These are phyloP conservation scores for Grammothele lineata DNA, from an alignment of 768 basidiomycete species.

Conservation along the genomic window DNA sequence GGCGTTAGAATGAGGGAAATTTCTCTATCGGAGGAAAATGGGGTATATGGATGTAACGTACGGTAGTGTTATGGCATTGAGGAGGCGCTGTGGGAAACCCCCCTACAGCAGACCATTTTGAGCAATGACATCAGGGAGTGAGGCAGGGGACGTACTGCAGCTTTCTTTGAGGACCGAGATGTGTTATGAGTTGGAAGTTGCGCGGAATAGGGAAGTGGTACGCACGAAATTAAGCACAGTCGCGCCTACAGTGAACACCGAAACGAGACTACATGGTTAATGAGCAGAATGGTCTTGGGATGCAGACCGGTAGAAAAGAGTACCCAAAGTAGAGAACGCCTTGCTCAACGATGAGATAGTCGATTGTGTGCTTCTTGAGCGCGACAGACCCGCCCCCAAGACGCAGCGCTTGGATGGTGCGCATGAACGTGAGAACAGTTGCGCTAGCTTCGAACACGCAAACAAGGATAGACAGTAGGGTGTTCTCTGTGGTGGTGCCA, in stretches of 20 bases:
- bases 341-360: constrained; percentile 12
- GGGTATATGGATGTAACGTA: background rate
- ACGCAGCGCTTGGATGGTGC: constrained; percentile 15
- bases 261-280: constrained; percentile 4
- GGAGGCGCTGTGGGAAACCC: constrained; percentile 12
- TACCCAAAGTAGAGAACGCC: constrained; percentile 1
- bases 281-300: background rate
- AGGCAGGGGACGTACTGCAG: no score
- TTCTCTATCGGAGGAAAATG: no score
- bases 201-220: no score
- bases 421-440: constrained; percentile 14
- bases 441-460: constrained; percentile 17
- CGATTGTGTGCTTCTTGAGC: constrained; percentile 1
- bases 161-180: no score
- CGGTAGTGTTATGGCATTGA: constrained; percentile 16
- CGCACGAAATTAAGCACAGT: constrained; percentile 15
- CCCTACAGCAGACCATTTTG: background rate
- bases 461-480: constrained; percentile 19
- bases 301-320: background rate
- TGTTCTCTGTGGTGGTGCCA: constrained; percentile 10
- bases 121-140: no score
- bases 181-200: no score
- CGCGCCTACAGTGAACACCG: constrained; percentile 9
- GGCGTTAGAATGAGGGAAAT: no score
- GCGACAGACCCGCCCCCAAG: background rate